Evolutionary conservation across 2,329 filamentous ascomycete genomes (phyloP).

Genomic region (Xylaria arbuscula): DNA sequence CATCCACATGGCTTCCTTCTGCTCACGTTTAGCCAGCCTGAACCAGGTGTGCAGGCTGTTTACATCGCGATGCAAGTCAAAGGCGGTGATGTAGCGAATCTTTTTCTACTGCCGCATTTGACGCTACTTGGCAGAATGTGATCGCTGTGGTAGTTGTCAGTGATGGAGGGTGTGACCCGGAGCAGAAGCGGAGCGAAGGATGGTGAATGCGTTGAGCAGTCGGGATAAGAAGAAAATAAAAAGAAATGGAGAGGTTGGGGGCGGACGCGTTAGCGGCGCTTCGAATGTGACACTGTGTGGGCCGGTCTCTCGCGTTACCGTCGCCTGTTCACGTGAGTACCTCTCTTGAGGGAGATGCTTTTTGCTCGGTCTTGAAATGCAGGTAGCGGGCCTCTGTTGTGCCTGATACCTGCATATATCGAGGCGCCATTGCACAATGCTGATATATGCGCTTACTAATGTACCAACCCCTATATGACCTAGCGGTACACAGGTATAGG

Average conservation of each 20-base stretch:
- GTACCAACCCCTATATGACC: background rate
- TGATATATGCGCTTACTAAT: background rate
- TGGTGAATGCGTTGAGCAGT: constrained; percentile 26
- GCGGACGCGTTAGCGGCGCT: constrained; percentile 35
- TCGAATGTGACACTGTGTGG: constrained; percentile 40
- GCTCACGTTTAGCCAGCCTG: background rate
- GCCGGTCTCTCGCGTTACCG: constrained; percentile 41
- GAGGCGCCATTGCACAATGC: too few relatives aligned
- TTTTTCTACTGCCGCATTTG: background rate
- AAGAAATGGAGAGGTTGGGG: constrained; percentile 39
- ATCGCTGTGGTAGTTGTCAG: constrained; percentile 9
- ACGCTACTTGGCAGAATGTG: background rate
- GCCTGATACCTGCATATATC: background rate
- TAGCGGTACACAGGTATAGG: background rate
- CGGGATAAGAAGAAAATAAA: constrained; percentile 37
- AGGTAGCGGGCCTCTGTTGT: background rate
- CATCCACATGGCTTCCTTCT: background rate
- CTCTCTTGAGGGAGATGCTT: constrained; percentile 29
- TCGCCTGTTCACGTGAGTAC: constrained; percentile 49
- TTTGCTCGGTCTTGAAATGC: constrained; percentile 9
- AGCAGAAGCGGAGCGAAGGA: constrained; percentile 8
- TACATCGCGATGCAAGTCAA: background rate
- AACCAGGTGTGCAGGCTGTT: background rate
- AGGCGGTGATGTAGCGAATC: background rate
- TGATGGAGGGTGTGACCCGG: constrained; percentile 24